These are phyloP conservation scores for Coelastrella sp. DNA, from an alignment of 139 green algal species.

Conservation along the genomic window DNA sequence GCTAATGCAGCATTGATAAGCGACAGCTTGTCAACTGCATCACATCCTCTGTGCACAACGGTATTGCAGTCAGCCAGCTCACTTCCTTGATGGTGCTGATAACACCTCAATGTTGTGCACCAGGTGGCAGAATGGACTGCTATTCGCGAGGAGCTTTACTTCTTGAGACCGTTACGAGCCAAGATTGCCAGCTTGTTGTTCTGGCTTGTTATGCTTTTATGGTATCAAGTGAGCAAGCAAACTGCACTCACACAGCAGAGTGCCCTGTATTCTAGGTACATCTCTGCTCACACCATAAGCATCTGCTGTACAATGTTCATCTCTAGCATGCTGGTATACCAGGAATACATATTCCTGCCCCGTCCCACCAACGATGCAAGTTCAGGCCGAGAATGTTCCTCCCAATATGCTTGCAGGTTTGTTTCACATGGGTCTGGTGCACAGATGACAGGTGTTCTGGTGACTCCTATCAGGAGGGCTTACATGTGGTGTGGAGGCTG, in stretches of 20 bases:
- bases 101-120: background rate
- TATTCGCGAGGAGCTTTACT: slow-evolving; percentile 33
- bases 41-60: too few relatives aligned
- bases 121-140: slow-evolving; percentile 24
- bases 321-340: background rate
- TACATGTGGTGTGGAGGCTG: slow-evolving; percentile 32
- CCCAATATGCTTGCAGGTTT: background rate
- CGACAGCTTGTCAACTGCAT: too few relatives aligned
- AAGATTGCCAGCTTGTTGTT: slow-evolving; percentile 13
- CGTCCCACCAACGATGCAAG: background rate
- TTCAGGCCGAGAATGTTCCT: background rate
- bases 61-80: background rate
- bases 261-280: background rate
- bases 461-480: background rate
- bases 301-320: background rate
- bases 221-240: slow-evolving; percentile 10
- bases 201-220: slow-evolving; percentile 4
- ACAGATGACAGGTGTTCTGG: background rate
- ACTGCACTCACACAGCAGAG: background rate
- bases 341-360: background rate
- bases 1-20: too few relatives aligned
- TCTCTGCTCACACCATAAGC: background rate
- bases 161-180: slow-evolving; percentile 1
- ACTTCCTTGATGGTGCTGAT: background rate
- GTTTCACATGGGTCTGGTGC: slow-evolving; percentile 18